Percentiles rank a stretch among this genome's conserved stretches.
Conservation (phyloP, 768 basidiomycete genomes). For the Rhodotorula graminis region DNA sequence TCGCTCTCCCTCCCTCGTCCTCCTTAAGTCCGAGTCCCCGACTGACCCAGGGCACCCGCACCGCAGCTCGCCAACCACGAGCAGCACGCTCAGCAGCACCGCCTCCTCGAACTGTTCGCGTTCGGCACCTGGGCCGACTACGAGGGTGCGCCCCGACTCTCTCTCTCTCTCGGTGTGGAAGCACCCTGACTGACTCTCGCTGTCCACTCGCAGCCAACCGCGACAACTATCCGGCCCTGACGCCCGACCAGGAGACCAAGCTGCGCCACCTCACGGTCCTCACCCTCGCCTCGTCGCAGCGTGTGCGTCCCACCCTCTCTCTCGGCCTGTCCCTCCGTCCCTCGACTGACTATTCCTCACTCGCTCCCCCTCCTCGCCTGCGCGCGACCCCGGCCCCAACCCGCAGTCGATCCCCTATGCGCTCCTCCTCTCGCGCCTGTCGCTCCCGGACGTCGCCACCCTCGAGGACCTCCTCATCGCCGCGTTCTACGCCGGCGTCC, state of each 20-base stretch:
- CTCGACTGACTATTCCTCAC: not conserved
- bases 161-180: not conserved
- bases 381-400: conserved; percentile 40
- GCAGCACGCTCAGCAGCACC: conserved; percentile 59
- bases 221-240: conserved; percentile 68
- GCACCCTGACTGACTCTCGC: not conserved
- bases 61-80: conserved; percentile 63
- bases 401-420: conserved; percentile 73
- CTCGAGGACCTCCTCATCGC: conserved; percentile 97
- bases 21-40: not conserved
- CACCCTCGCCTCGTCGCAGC: conserved; percentile 67
- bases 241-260: conserved; percentile 68
- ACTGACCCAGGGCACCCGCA: not conserved
- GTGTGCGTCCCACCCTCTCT: conserved; percentile 43
- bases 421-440: conserved; percentile 63
- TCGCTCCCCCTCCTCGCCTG: not conserved
- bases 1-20: not conserved
- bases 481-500: conserved; percentile 83
- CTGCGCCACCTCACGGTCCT: conserved; percentile 90
- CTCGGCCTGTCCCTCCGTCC: no score
- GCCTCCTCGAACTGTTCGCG: conserved; percentile 77
- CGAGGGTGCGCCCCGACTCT: conserved; percentile 53
- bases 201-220: conserved; percentile 53
- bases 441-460: conserved; percentile 73
- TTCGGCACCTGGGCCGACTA: conserved; percentile 85